Evolutionary conservation across 257 asterid species (phyloP), one percentile per base, ranked within the genome.

Genomic region (Coffea canephora): DNA sequence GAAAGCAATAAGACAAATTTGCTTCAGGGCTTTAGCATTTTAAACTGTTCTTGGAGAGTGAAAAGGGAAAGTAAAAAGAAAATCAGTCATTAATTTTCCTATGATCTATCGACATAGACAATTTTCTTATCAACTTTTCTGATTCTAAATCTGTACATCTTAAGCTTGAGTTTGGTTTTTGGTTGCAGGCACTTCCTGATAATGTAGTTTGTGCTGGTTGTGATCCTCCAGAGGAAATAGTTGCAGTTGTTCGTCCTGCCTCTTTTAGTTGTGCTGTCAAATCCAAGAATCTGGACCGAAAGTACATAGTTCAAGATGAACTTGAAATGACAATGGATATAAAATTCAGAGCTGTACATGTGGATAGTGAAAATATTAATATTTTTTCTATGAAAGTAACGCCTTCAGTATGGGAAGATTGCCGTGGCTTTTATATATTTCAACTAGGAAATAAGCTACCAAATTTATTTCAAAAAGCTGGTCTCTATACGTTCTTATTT

Each of bases 191-290:
- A 67, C 57, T 89, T 66, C 91, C 91, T 68, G 62, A 4, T 41
- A 77, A 69, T 67, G 78, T 75, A 50, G 81, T 89, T 71, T 80
- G 87, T 77, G 93, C 88, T 68, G 94, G 97, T 72, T 86, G 83
- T 84, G 77, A 79, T 55, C 89, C 80, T 78, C 94, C 94, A 0
- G 80, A 80, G 61, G 80, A 82, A 75, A 82, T 93, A 78, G 84
- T 85, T 57, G 93, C 90, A 62, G 87, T 93, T 48, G 52, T 93
- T 82, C 95, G 93, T 70, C 97, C 97, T 4, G 81, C 82, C 69
- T 70, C 84, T 57, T 93, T 81, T 67, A 45, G 27, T 31, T 55
- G 80, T 71, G 78, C 49, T 52, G 75, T 70, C 13, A 69, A 79
- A 61, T 81, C 86, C 0, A 84, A 78, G 77, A 88, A 76, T 76